phyloP scores from a whole-genome alignment of 345 rosid genomes.

The Microcos paniculata region DNA sequence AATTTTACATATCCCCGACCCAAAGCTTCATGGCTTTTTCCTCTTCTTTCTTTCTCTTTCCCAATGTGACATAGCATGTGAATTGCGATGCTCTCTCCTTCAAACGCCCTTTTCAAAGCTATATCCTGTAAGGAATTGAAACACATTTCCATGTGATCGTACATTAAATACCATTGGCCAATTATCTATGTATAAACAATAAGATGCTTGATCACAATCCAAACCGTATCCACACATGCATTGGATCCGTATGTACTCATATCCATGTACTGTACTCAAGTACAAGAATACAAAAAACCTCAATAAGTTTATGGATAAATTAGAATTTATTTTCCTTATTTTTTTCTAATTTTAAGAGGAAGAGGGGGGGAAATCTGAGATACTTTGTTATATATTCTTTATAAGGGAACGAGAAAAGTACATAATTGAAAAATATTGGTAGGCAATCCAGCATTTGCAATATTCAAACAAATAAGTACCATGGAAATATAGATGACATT shows the following conservation, averaged over 20 bases:
- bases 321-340: neutral
- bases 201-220: neutral
- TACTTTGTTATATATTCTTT: too few species aligned
- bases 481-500: too few species aligned
- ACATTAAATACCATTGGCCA: too few species aligned
- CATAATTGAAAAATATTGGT: too few species aligned
- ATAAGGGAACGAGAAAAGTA: too few species aligned
- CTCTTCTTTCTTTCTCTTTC: neutral
- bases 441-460: too few species aligned
- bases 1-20: neutral
- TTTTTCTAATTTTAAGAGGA: neutral
- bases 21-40: neutral
- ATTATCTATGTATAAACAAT: too few species aligned
- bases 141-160: too few species aligned
- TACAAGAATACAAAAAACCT: too few species aligned
- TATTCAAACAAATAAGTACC: too few species aligned
- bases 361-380: too few species aligned
- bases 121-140: neutral
- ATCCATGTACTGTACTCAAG: too few species aligned
- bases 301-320: neutral
- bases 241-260: neutral
- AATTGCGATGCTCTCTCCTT: neutral
- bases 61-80: conserved; percentile 10
- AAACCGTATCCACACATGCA: neutral
- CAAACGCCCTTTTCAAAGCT: neutral